These are phyloP conservation scores for Brassica napus DNA, from an alignment of 345 rosid genomes.

Conservation along the genomic window Da-Ae NC_063447.1:33148001-33148500, in stretches of 20 bases:
- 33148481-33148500: not conserved
- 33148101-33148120: not conserved
- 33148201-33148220: too few relatives aligned
- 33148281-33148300: too few relatives aligned
- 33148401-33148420: conserved; percentile 30
- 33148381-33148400: conserved; percentile 61
- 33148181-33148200: too few relatives aligned
- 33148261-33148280: too few relatives aligned
- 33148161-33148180: too few relatives aligned
- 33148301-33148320: not conserved
- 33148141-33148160: too few relatives aligned
- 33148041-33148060: not conserved
- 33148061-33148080: not conserved
- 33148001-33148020: not conserved
- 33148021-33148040: not conserved
- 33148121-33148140: not conserved
- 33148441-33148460: conserved; percentile 40
- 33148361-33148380: conserved; percentile 40
- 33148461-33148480: conserved; percentile 33
- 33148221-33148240: too few relatives aligned
- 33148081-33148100: not conserved
- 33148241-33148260: too few relatives aligned
- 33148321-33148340: conserved; percentile 24
- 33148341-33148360: not conserved
- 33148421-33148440: conserved; percentile 65